Conservation (phyloP, 2,329 filamentous ascomycete genomes). For the Claviceps sp. region DNA sequence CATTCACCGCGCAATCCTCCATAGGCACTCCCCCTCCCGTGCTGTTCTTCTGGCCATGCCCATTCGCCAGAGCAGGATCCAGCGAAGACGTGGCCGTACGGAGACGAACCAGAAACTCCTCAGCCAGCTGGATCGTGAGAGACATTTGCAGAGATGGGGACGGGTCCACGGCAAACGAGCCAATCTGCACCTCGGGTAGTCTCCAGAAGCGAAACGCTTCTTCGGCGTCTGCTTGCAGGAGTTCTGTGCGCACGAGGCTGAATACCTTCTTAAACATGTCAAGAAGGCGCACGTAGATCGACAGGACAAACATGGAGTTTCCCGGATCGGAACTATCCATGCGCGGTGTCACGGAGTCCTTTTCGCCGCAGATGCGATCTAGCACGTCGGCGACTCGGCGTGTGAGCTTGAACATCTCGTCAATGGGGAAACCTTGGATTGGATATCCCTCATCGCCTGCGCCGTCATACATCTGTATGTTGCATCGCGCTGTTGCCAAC, state of each 20-base stretch:
- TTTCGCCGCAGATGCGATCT: conserved; percentile 12
- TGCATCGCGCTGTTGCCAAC: conserved; percentile 12
- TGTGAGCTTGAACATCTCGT: conserved; percentile 28
- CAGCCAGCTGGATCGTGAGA: conserved; percentile 27
- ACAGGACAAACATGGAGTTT: conserved; percentile 25
- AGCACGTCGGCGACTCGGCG: conserved; percentile 22
- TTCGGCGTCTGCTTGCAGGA: conserved; percentile 15
- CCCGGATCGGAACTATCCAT: conserved; percentile 21
- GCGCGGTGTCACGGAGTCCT: conserved; percentile 5
- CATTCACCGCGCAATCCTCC: conserved; percentile 7
- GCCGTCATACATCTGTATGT: conserved; percentile 6
- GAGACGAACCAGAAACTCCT: conserved; percentile 25
- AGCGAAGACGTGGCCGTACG: conserved; percentile 18
- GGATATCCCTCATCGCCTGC: conserved; percentile 10
- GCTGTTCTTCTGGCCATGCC: neutral
- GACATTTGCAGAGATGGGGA: conserved; percentile 28
- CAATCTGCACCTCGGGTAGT: conserved; percentile 27
- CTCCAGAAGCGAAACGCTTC: conserved; percentile 23
- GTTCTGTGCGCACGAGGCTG: conserved; percentile 20
- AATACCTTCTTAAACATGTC: conserved; percentile 29
- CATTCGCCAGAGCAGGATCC: conserved; percentile 12
- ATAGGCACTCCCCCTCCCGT: neutral
- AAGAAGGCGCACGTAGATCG: conserved; percentile 25
- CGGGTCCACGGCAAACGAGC: conserved; percentile 26
- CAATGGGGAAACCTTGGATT: conserved; percentile 22